phyloP scores from a whole-genome alignment of 2,329 filamentous ascomycete species.

The Colletotrichum shisoi region DNA sequence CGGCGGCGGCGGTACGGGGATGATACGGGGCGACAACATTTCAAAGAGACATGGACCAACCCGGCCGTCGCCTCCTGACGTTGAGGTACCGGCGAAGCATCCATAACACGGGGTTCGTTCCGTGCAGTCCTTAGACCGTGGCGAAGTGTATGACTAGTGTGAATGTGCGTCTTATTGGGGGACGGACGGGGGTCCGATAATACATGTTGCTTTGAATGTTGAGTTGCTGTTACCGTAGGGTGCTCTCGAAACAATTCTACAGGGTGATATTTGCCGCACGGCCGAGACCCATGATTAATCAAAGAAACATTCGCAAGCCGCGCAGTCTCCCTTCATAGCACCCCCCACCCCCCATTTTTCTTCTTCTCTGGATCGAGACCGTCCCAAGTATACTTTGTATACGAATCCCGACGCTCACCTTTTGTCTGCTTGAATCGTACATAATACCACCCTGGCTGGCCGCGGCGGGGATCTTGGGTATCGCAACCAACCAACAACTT shows the following conservation, averaged over 20 bases:
- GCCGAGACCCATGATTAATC: not conserved
- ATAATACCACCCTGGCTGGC: not conserved
- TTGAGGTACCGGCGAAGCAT: not conserved
- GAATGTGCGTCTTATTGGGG: not conserved
- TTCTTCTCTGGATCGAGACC: not conserved
- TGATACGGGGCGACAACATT: not conserved
- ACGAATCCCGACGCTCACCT: not conserved
- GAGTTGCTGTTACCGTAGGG: not conserved
- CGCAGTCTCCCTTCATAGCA: not conserved
- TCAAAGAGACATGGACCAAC: not conserved
- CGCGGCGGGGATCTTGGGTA: conserved; percentile 16
- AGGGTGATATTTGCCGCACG: not conserved
- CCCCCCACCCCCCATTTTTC: not conserved
- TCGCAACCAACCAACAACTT: conserved; percentile 1
- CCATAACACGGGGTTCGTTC: not conserved
- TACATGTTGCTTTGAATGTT: not conserved
- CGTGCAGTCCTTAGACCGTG: not conserved
- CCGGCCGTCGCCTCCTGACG: not conserved
- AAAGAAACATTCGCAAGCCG: not conserved
- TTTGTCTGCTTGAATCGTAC: not conserved
- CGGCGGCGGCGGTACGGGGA: not conserved
- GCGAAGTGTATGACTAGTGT: conserved; percentile 1
- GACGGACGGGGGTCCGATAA: not conserved
- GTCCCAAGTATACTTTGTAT: not conserved
- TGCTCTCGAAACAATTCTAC: not conserved